Conservation (phyloP, 2,329 filamentous ascomycete genomes). For the Xylariaceae sp. region DNA sequence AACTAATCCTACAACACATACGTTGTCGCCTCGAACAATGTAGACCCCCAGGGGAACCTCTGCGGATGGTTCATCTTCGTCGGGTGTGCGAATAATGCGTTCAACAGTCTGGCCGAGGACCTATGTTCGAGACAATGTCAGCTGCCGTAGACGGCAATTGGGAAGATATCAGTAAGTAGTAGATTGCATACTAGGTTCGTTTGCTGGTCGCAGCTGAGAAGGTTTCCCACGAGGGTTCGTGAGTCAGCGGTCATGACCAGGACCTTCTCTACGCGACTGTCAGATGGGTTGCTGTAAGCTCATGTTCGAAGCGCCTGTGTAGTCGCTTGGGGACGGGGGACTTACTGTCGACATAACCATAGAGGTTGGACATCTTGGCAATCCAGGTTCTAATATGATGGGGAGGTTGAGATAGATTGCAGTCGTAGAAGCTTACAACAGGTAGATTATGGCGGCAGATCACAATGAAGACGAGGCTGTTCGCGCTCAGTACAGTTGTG, state of each 20-base stretch:
- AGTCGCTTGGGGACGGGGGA: conserved; percentile 1
- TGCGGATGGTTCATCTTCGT: conserved; percentile 76
- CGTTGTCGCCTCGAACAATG: conserved; percentile 89
- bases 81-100: conserved; percentile 80
- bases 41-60: conserved; percentile 84
- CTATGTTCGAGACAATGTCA: conserved; percentile 29
- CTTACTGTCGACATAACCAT: conserved; percentile 29
- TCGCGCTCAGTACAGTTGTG: no score
- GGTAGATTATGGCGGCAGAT: no score
- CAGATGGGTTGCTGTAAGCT: conserved; percentile 21
- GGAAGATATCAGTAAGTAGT: conserved; percentile 1
- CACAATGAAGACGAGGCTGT: no score
- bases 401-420: no score
- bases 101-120: conserved; percentile 81
- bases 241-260: conserved; percentile 90
- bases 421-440: no score
- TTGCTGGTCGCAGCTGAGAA: conserved; percentile 82
- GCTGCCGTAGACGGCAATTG: no score
- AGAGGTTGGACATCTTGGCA: conserved; percentile 28
- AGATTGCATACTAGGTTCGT: conserved; percentile 67
- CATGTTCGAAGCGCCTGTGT: conserved; percentile 1
- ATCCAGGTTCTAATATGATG: no score
- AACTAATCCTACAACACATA: conserved; percentile 82
- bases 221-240: conserved; percentile 75
- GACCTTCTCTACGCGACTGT: conserved; percentile 69